Evolutionary conservation across 352 stramenopile genomes (phyloP), one percentile per base, ranked within the genome.

Genomic region (Phytophthora rubi): DNA sequence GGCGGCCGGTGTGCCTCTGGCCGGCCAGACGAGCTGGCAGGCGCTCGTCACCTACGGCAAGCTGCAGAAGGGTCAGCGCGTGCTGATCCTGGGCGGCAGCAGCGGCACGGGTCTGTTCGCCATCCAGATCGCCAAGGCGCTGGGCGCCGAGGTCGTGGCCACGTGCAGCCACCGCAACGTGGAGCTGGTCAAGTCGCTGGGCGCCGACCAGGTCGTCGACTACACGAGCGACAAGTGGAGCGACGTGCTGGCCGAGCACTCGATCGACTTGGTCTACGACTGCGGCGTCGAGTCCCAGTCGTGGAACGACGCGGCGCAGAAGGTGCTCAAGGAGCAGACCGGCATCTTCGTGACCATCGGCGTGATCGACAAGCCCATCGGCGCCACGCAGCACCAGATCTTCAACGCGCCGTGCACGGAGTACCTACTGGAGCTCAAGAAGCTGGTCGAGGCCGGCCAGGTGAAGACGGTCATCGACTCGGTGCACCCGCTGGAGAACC

Each of bases 91-190:
- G 48, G 67, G 71, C 74, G 84, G 85, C 15, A 88, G 79, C 68
- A 83, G 86, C 42, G 77, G 81, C 53, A 86, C 83, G 32, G 88
- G 88, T 16, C 32, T 85, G 7, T 82, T 85, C 32, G 85, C 60
- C 10, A 58, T 90, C 28, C 86, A 93, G 56, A 76, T 95, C 53
- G 81, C 83, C 33, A 88, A 88, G 68, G 68, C 68, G 4, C 26
- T 79, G 3, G 76, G 71, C 1, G 76, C 68, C 45, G 45, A 47
- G 32, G 65, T 78, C 3, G 59, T 86, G 21, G 65, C 67, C 7
- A 84, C 79, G 16, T 73, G 70, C 39, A 89, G 79, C 53, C 54
- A 65, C 9, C 70, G 72, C 57, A 87, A 90, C 55, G 69, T 64
- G 9, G 77, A 76, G 44, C 61, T 77, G 12, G 82, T 85, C 33